Evolutionary conservation across 208 protist species (phyloP).

Genomic region (Wallacemonas sp.): DNA sequence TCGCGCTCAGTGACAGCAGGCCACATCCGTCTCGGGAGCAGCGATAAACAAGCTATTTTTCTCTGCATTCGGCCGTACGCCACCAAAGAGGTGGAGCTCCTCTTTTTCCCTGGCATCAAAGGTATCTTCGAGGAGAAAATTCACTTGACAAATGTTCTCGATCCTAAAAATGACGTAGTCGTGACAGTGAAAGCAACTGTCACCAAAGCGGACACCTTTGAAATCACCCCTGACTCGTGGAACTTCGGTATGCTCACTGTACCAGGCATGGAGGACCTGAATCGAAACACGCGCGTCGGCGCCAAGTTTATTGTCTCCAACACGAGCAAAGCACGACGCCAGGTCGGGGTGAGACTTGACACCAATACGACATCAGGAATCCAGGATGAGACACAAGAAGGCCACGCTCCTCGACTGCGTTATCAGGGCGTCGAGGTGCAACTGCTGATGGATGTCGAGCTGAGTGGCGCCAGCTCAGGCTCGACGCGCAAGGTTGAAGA

Average conservation of each 20-base stretch:
- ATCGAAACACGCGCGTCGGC: slow-evolving; percentile 35
- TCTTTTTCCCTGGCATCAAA: slow-evolving; percentile 83
- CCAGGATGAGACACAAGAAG: neutral
- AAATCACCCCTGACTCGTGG: slow-evolving; percentile 82
- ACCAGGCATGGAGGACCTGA: slow-evolving; percentile 27
- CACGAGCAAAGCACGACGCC: slow-evolving; percentile 65
- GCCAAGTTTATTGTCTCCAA: slow-evolving; percentile 76
- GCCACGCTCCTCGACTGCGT: slow-evolving; percentile 30
- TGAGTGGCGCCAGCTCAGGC: slow-evolving; percentile 50
- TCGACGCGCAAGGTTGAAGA: slow-evolving; percentile 82
- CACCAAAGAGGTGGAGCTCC: slow-evolving; percentile 79
- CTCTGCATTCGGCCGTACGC: slow-evolving; percentile 75
- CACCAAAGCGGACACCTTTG: slow-evolving; percentile 87
- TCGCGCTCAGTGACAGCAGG: slow-evolving; percentile 82
- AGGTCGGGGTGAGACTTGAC: slow-evolving; percentile 61
- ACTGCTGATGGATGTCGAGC: slow-evolving; percentile 73
- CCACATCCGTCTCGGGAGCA: slow-evolving; percentile 82
- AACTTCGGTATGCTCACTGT: slow-evolving; percentile 69
- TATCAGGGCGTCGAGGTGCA: slow-evolving; percentile 76
- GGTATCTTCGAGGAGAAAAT: slow-evolving; percentile 81
- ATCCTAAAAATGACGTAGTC: slow-evolving; percentile 58
- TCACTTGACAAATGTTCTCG: slow-evolving; percentile 66
- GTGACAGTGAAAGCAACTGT: slow-evolving; percentile 83
- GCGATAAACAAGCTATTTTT: slow-evolving; percentile 66
- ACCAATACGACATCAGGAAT: slow-evolving; percentile 17